Evolutionary conservation across 225 moss, liverwort and hornwort species (phyloP).

Genomic region (Takakia lepidozioides): DNA sequence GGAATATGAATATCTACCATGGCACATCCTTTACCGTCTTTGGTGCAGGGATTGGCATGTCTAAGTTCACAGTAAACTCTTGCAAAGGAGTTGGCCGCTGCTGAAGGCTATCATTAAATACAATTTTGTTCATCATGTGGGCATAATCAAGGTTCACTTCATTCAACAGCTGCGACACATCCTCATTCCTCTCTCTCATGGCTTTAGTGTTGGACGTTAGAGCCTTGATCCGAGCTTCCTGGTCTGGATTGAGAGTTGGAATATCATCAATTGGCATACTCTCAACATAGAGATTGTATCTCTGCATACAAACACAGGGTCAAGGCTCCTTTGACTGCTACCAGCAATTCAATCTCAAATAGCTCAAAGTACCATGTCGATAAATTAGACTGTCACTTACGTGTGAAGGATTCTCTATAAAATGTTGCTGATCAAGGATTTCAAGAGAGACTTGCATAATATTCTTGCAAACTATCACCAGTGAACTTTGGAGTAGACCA

Average conservation of each 20-base stretch:
- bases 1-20: constrained; percentile 39
- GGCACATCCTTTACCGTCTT: constrained; percentile 38
- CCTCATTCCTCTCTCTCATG: constrained; percentile 51
- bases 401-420: too few species aligned
- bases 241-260: constrained; percentile 30
- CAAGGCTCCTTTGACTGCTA: too few species aligned
- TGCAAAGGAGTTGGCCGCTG: constrained; percentile 26
- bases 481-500: too few species aligned
- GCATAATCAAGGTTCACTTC: constrained; percentile 72
- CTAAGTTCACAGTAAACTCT: constrained; percentile 46
- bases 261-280: constrained; percentile 85
- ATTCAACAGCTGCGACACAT: constrained; percentile 32
- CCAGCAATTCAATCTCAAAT: too few species aligned
- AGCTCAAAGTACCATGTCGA: too few species aligned
- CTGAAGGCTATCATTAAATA: constrained; percentile 54
- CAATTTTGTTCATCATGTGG: constrained; percentile 57
- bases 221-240: constrained; percentile 39
- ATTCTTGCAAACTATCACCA: too few species aligned
- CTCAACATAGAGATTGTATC: constrained; percentile 44
- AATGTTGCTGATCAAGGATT: too few species aligned
- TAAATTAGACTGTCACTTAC: too few species aligned
- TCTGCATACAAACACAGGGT: too few species aligned
- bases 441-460: too few species aligned
- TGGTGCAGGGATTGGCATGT: constrained; percentile 22
- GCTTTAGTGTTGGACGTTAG: constrained; percentile 47